Conservation (phyloP, 768 basidiomycete species). For the Tylopilus rubrobrunneus region DNA sequence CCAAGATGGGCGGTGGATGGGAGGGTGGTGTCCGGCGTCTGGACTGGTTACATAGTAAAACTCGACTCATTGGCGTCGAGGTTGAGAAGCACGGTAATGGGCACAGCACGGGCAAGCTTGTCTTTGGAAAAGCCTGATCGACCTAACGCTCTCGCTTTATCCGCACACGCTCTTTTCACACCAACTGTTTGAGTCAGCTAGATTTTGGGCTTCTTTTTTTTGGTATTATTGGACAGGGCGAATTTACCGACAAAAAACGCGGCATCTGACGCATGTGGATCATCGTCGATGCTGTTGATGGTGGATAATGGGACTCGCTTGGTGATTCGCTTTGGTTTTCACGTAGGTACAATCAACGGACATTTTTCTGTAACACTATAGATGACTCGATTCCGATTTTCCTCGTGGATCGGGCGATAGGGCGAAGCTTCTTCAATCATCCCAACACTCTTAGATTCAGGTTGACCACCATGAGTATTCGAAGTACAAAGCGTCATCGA, state of each 20-base stretch:
- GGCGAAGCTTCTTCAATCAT: no score
- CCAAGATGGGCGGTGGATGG: conserved; percentile 63
- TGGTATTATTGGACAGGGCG: conserved; percentile 2
- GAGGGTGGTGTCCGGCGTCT: conserved; percentile 63
- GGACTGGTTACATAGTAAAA: conserved; percentile 64
- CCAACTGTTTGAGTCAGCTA: background rate
- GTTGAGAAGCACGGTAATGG: conserved; percentile 43
- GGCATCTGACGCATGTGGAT: conserved; percentile 12
- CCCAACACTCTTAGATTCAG: no score
- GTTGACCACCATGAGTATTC: no score
- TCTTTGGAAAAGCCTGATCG: conserved; percentile 42
- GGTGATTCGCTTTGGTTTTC: conserved; percentile 7
- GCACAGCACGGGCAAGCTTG: conserved; percentile 43
- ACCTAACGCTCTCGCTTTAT: background rate
- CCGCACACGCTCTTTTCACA: conserved; percentile 4
- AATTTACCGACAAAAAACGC: background rate
- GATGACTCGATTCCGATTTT: no score
- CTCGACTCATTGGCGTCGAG: conserved; percentile 57
- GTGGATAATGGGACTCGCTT: conserved; percentile 18
- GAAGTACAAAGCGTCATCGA: no score
- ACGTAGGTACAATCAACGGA: conserved; percentile 6
- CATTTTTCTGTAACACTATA: no score
- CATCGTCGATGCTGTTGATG: conserved; percentile 5
- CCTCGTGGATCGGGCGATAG: no score
- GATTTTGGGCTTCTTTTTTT: background rate